Base-by-base conservation (phyloP, 352 stramenopile genomes). In the Aphanomyces astaci region DNA sequence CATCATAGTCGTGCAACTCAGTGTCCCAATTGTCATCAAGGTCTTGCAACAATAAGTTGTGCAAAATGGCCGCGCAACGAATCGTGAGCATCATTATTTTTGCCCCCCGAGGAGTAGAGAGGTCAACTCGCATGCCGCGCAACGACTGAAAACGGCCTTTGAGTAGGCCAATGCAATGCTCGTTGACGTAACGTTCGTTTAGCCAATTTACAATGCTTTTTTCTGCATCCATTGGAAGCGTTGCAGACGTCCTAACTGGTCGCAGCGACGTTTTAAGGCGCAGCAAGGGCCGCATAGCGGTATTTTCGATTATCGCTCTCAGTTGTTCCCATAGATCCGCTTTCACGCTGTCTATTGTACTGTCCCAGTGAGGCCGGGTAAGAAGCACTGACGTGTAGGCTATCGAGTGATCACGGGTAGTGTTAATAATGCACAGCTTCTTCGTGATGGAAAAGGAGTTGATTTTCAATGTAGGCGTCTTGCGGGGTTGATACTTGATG, bases 151-250 rank as follows among this genome's bases (percentile, higher is more conserved):
- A 63, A 51, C 54, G 54, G 17, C 31, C 31, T 24, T 63, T 63
- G 10, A 63, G n/a, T 13, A 63, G 36, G 9, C 54, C 36, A 49
- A 63, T 63, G 28, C 54, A 63, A 54, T 63, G 54, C n/a, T 54
- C 54, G 46, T 63, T 63, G 54, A 45, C n/a, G n/a, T n/a, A n/a
- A n/a, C n/a, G 46, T 4, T 54, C 46, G 24, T 54, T 54, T 4
- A 54, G 13, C 46, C 46, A 54, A 28, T 54, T 54, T 5, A 28
- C 17, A 9, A 54, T n/a, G 46, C 46, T n/a, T 54, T 54, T 22
- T 54, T 54, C 46, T 28, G 17, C 46, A 28, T n/a, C 17, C 24
- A 28, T 54, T 10, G 46, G 17, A n/a, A 54, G 46, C 5, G 46
- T 54, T n/a, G 46, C 24, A 4, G 46, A 54, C 46, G 46, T 54